Percentiles rank a stretch among this genome's conserved stretches.
Evolutionary conservation across 129 eudicot species (phyloP).

Genomic region (Tagetes erecta): DNA sequence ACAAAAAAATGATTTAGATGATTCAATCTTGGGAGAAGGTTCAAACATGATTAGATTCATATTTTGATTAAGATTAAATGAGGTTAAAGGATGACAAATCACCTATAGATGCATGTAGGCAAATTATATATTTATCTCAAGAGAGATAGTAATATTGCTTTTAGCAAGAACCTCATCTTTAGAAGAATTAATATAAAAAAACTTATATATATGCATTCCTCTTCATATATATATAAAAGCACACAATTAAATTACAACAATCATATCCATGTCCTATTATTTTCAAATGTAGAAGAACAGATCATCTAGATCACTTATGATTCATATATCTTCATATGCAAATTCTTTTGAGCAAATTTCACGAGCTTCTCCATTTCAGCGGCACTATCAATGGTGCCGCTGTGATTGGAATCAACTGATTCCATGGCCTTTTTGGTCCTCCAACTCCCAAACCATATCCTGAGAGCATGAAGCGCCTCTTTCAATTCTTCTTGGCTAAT

Average conservation of each 20-base stretch:
- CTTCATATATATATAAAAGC: neutral
- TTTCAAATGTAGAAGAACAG: neutral
- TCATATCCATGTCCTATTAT: neutral
- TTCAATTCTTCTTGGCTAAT: conserved; percentile 50
- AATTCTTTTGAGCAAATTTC: conserved; percentile 49
- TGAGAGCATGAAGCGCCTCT: conserved; percentile 52
- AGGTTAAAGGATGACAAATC: too few species aligned
- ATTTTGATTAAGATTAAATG: too few species aligned
- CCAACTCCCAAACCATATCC: conserved; percentile 59
- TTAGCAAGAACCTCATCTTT: too few species aligned
- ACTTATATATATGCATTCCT: neutral
- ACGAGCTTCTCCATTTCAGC: conserved; percentile 51
- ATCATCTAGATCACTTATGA: conserved; percentile 27
- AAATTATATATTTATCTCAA: too few species aligned
- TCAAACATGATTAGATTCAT: too few species aligned
- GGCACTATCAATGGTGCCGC: conserved; percentile 40
- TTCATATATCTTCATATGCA: conserved; percentile 52
- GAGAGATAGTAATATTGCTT: too few species aligned
- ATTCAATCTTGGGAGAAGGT: too few species aligned
- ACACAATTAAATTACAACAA: neutral
- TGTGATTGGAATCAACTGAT: conserved; percentile 41
- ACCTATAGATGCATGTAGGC: too few species aligned
- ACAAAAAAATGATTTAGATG: too few species aligned
- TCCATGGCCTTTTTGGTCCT: conserved; percentile 47
- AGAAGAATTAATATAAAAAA: too few species aligned